Percentiles rank a stretch among this genome's conserved stretches.
Conservation (phyloP, 2,329 filamentous ascomycete species). For the Microascus cirrosus region DNA sequence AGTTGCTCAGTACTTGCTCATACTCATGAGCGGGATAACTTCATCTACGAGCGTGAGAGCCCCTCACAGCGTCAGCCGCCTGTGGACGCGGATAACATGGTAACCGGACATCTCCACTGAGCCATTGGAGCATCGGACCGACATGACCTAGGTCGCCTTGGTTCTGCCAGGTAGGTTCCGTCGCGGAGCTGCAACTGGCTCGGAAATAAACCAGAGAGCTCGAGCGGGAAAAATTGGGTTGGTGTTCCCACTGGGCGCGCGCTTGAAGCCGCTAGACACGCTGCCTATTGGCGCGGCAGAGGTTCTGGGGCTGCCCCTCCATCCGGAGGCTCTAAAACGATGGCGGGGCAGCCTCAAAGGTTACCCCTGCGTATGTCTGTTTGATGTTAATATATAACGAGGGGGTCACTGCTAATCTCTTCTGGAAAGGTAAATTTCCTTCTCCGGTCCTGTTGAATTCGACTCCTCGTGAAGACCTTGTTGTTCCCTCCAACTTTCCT, state of each 20-base stretch:
- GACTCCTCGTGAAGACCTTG: not conserved
- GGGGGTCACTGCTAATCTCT: not conserved
- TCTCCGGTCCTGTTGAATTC: not conserved
- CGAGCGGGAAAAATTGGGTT: not conserved
- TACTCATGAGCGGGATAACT: too few species aligned
- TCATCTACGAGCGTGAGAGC: too few species aligned
- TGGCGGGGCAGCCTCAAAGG: not conserved
- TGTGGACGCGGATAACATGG: too few species aligned
- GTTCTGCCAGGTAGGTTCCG: too few species aligned
- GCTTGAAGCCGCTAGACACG: not conserved
- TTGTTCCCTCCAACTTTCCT: not conserved
- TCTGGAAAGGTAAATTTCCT: not conserved
- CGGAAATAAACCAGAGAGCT: not conserved
- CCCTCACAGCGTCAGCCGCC: too few species aligned
- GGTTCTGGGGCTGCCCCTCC: not conserved
- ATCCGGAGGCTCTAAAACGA: not conserved
- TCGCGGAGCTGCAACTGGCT: not conserved
- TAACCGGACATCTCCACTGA: too few species aligned
- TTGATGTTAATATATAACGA: not conserved
- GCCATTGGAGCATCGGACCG: too few species aligned
- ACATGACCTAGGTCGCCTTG: too few species aligned
- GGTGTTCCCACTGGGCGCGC: not conserved
- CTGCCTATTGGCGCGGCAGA: conserved; percentile 5
- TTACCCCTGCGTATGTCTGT: not conserved
- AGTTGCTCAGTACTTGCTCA: too few species aligned